A percentile compares a stretch with the other conserved stretches of the same genome.
Evolutionary conservation across 2,329 filamentous ascomycete genomes (phyloP).

Genomic region (Ascochyta viciae-villosae): DNA sequence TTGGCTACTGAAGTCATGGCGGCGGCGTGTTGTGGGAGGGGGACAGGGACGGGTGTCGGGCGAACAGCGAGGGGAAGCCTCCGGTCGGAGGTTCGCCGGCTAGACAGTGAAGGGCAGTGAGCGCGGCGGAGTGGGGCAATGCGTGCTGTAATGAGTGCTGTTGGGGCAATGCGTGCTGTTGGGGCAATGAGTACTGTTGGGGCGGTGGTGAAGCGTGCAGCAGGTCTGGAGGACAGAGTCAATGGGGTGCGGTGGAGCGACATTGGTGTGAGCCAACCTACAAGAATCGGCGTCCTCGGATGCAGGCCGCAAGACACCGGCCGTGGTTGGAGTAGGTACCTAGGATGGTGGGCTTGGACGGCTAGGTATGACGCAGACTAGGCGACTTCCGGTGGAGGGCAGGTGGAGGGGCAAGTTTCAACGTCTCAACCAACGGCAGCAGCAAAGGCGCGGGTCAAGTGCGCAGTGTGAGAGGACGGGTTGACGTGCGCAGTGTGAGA

Average conservation of each 20-base stretch:
- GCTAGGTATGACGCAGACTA: constrained; percentile 25
- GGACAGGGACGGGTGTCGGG: neutral
- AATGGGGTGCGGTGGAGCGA: constrained; percentile 22
- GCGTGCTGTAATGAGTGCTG: neutral
- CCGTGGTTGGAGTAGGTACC: neutral
- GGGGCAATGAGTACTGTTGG: neutral
- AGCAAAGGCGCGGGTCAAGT: neutral
- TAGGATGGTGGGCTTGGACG: constrained; percentile 7
- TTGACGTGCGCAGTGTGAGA: neutral
- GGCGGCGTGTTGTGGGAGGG: constrained; percentile 6
- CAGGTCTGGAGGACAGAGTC: constrained; percentile 20
- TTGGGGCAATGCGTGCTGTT: neutral
- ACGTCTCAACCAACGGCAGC: neutral
- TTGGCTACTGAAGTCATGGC: constrained; percentile 35
- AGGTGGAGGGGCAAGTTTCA: constrained; percentile 15
- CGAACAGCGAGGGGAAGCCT: constrained; percentile 18
- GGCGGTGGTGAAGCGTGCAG: constrained; percentile 10
- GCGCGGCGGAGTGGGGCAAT: neutral
- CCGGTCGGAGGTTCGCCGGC: constrained; percentile 17
- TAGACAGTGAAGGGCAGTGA: constrained; percentile 12
- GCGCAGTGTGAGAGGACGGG: neutral
- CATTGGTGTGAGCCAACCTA: constrained; percentile 28
- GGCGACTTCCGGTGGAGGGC: constrained; percentile 23
- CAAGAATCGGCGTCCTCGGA: constrained; percentile 23
- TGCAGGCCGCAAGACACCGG: constrained; percentile 28